Evolutionary conservation across 202 grass and related monocot genomes (phyloP).

Genomic region (Elaeis oleifera): DNA sequence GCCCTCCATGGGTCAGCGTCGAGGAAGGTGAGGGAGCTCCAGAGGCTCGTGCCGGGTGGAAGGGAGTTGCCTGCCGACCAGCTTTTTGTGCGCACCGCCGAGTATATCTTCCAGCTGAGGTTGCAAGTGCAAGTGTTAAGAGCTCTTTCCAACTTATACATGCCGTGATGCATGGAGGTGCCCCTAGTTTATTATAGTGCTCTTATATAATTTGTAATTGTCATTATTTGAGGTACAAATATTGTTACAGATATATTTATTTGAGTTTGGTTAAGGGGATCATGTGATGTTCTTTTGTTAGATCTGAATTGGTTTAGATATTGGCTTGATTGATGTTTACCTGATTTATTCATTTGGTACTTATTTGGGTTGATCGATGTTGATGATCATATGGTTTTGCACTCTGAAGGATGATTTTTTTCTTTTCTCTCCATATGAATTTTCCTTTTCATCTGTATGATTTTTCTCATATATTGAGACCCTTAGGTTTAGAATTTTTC

Average conservation of each 20-base stretch:
- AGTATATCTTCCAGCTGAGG: slow-evolving; percentile 63
- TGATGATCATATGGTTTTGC: no score
- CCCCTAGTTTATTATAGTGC: no score
- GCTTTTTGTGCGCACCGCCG: slow-evolving; percentile 61
- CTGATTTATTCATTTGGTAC: no score
- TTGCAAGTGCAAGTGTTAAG: slow-evolving; percentile 53
- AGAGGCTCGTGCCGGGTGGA: slow-evolving; percentile 62
- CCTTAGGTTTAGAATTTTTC: no score
- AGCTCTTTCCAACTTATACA: slow-evolving; percentile 47
- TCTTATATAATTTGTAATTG: neutral
- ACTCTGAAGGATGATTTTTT: no score
- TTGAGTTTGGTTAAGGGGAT: neutral
- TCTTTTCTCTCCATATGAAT: no score
- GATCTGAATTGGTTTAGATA: no score
- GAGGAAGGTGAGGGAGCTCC: slow-evolving; percentile 71
- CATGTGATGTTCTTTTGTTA: no score
- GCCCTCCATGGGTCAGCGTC: neutral
- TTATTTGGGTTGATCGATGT: no score
- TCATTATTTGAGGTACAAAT: neutral
- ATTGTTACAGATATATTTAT: neutral
- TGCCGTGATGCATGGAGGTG: slow-evolving; percentile 8
- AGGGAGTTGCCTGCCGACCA: slow-evolving; percentile 39
- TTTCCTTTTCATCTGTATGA: no score
- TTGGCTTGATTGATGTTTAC: no score
- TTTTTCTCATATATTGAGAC: no score